These are phyloP conservation scores for Geotrichum macrosporum DNA, from an alignment of 1,139 yeast genomes.

Conservation along the genomic window DNA sequence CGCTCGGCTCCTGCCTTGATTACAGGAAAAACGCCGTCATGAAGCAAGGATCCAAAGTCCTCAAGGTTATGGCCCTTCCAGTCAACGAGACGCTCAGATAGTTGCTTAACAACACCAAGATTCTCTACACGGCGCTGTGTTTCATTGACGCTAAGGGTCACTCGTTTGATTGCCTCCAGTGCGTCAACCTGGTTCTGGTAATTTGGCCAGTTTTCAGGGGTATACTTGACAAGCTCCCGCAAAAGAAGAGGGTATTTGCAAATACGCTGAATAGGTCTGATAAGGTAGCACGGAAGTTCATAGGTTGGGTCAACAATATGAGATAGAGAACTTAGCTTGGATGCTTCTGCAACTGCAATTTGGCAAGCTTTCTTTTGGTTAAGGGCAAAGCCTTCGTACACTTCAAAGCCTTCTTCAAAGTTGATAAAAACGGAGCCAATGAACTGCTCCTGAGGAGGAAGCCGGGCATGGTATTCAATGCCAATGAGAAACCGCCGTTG, in stretches of 20 bases:
- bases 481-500: conserved; percentile 87
- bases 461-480: conserved; percentile 77
- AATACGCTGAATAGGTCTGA: conserved; percentile 90
- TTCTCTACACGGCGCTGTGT: conserved; percentile 92
- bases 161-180: conserved; percentile 58
- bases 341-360: conserved; percentile 61
- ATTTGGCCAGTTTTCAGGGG: conserved; percentile 52
- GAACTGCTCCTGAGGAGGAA: conserved; percentile 71
- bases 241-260: conserved; percentile 87
- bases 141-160: conserved; percentile 88
- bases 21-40: conserved; percentile 74
- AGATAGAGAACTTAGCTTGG: conserved; percentile 53
- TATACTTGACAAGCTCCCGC: conserved; percentile 64
- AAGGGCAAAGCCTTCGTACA: conserved; percentile 85
- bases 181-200: conserved; percentile 70
- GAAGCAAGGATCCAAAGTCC: conserved; percentile 79
- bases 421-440: conserved; percentile 77
- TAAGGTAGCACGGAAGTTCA: conserved; percentile 81
- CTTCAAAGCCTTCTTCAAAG: conserved; percentile 77
- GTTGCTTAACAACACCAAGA: conserved; percentile 61
- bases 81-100: conserved; percentile 70
- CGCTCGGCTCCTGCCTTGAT: conserved; percentile 70
- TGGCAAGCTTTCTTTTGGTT: conserved; percentile 83
- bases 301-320: conserved; percentile 74
- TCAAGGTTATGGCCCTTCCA: conserved; percentile 90